Evolutionary conservation across 495 filamentous ascomycete genomes (phyloP), one percentile per base, ranked within the genome.

Genomic region (Pseudotulostoma volvatum): DNA sequence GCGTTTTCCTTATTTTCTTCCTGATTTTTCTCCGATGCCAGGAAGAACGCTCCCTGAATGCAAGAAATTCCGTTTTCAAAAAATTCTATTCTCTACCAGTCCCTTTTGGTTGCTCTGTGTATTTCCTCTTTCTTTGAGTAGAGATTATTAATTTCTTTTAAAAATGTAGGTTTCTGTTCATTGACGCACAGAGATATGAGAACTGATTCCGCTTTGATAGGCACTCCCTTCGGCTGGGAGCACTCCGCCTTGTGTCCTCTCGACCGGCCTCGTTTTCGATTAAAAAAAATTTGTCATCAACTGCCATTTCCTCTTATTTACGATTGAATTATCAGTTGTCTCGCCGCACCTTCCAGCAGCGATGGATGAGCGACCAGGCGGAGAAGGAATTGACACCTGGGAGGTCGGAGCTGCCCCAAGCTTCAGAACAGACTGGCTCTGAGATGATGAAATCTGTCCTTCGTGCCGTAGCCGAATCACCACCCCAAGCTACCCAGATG

Each of bases 141-240:
- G n/a, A n/a, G n/a, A n/a, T n/a, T n/a, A n/a, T n/a, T n/a, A n/a
- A n/a, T n/a, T n/a, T n/a, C n/a, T n/a, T n/a, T n/a, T n/a, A n/a
- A n/a, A n/a, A n/a, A n/a, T n/a, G n/a, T n/a, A n/a, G n/a, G n/a
- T n/a, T n/a, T n/a, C n/a, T n/a, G n/a, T n/a, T n/a, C n/a, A n/a
- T n/a, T n/a, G n/a, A n/a, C n/a, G n/a, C n/a, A n/a, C n/a, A n/a
- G n/a, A n/a, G n/a, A n/a, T n/a, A n/a, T n/a, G n/a, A n/a, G n/a
- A n/a, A n/a, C n/a, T n/a, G n/a, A n/a, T n/a, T n/a, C n/a, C n/a
- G 23, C 23, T 28, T 28, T 11, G 5, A 28, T 28, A 76, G 70
- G 71, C 64, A 68, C 56, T 59, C 62, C 40, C 46, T 77, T 44
- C 71, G 73, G 40, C 68, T 69, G 46, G 66, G 66, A 35, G 68